Base-by-base conservation (phyloP, 2,329 filamentous ascomycete species). In the Diplodia seriata region DNA sequence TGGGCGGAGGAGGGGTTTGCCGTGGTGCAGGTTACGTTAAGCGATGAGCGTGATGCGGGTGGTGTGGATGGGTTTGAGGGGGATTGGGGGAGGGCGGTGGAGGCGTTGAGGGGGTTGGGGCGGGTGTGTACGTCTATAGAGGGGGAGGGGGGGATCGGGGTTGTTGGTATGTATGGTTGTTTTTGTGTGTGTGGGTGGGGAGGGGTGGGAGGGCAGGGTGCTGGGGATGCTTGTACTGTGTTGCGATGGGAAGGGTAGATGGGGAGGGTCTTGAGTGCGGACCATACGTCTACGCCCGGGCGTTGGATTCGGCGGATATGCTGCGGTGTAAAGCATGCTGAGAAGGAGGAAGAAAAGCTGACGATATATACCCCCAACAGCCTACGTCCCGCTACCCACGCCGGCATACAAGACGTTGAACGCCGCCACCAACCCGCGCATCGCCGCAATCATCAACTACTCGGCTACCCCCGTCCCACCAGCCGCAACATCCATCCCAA, bases 1-100 rank as follows among this genome's bases (percentile, higher is more conserved):
- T 91, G 90, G 90, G 89, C 89, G 0, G 89, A 92, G 74, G 90
- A 92, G 74, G 88, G 89, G 0, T 91, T 86, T 71, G 81, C 85
- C 0, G 87, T 91, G 3, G 86, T 81, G 0, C 84, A 90, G 74
- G 74, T 91, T 0, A 73, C 78, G 2, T 72, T 79, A 1, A 0
- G 9, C 14, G 33, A 36, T 3, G 33, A n/a, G n/a, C n/a, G 9
- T 3, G 71, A 75, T 0, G 29, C 4, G 1, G 51, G 26, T n/a
- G n/a, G n/a, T 23, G 55, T 1, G 1, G 31, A 33, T 7, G 31
- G 31, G 20, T 53, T 62, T 11, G n/a, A 43, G 4, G n/a, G 8
- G 3, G 40, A 57, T 36, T 33, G 62, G 15, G 14, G 47, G 12
- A 20, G 18, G 15, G 55, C 55, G 2, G 14, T 62, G 23, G 23